Evolutionary conservation across 2,329 filamentous ascomycete genomes (phyloP).

Genomic region (Lachnellula subtilissima): DNA sequence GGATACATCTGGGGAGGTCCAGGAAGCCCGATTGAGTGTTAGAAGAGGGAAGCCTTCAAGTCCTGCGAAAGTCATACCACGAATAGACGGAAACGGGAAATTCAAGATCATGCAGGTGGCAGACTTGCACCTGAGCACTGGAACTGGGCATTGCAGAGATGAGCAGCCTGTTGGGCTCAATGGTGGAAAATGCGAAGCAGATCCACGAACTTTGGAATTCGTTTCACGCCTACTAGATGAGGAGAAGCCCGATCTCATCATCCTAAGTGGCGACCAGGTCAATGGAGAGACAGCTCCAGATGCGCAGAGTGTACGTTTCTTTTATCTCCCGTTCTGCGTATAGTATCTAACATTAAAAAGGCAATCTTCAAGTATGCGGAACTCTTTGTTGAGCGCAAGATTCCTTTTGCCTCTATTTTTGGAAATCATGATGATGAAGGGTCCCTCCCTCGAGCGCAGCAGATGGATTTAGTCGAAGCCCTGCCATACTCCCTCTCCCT

Average conservation of each 20-base stretch:
- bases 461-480: constrained; percentile 82
- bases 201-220: constrained; percentile 87
- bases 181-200: constrained; percentile 80
- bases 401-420: constrained; percentile 91
- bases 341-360: constrained; percentile 35
- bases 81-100: constrained; percentile 81
- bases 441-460: constrained; percentile 66
- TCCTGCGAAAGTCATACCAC: constrained; percentile 63
- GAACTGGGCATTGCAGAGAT: constrained; percentile 79
- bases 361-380: constrained; percentile 91
- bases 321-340: not conserved
- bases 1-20: constrained; percentile 54
- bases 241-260: constrained; percentile 88
- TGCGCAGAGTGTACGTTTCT: constrained; percentile 67
- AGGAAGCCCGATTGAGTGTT: constrained; percentile 71
- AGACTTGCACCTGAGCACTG: constrained; percentile 92
- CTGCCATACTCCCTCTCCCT: constrained; percentile 86
- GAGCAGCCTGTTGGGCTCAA: constrained; percentile 70
- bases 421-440: constrained; percentile 94
- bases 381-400: constrained; percentile 77
- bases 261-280: constrained; percentile 89
- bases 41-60: constrained; percentile 65
- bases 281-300: constrained; percentile 92
- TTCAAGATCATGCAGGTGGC: constrained; percentile 97
- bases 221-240: constrained; percentile 78